Evolutionary conservation across 1,284 basidiomycete species (phyloP).

Genomic region (Rhodotorula sp.): DNA sequence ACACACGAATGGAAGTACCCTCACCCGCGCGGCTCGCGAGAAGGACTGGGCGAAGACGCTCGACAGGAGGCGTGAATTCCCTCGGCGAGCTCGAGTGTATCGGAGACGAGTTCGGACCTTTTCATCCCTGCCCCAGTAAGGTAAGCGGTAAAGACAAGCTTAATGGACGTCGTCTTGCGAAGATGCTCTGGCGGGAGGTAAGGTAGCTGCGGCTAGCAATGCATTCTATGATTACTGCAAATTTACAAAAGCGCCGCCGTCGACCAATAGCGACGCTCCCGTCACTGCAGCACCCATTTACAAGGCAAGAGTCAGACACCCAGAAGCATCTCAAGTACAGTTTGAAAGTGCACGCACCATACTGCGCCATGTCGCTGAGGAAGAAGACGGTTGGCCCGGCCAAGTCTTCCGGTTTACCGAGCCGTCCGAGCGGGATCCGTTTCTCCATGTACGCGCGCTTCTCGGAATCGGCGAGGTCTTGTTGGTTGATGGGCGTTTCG

Average conservation of each 20-base stretch:
- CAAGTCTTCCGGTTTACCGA: conserved; percentile 69
- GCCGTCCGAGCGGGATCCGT: conserved; percentile 64
- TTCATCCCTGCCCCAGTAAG: too few species aligned
- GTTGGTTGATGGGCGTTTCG: conserved; percentile 70
- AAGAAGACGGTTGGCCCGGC: conserved; percentile 75
- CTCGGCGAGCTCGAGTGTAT: too few species aligned
- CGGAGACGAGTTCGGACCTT: too few species aligned
- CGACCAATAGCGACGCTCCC: conserved; percentile 67
- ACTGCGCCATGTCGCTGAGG: conserved; percentile 69
- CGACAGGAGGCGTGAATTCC: too few species aligned
- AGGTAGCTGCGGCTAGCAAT: too few species aligned
- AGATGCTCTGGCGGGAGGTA: too few species aligned
- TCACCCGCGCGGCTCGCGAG: too few species aligned
- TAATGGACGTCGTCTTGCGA: too few species aligned
- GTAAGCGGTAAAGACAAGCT: too few species aligned
- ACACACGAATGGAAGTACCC: too few species aligned
- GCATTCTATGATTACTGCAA: conserved; percentile 57
- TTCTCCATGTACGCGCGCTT: conserved; percentile 68
- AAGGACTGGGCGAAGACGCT: too few species aligned
- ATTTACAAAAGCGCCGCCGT: conserved; percentile 75
- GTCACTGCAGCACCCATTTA: conserved; percentile 48
- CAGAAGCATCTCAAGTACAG: not conserved
- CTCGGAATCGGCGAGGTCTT: conserved; percentile 62
- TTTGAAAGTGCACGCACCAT: conserved; percentile 53
- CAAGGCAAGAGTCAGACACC: too few species aligned